Base-by-base conservation (phyloP, 495 filamentous ascomycete genomes). In the Hypoxylon cercidicola region DNA sequence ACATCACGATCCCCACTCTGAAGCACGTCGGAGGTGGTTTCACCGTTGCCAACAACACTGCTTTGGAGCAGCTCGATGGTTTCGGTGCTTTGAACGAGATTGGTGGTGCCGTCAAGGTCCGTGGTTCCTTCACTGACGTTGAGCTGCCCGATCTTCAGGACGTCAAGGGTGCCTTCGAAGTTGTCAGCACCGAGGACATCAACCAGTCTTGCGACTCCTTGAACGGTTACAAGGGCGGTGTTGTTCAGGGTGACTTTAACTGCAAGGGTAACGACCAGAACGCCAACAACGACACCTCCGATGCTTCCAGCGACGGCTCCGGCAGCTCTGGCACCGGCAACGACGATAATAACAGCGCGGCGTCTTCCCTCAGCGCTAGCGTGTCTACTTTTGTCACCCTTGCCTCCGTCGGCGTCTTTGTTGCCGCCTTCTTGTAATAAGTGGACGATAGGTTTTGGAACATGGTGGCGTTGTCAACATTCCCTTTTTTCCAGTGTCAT, bases 11-110 rank as follows among this genome's bases (percentile, higher is more conserved):
- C 70, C 86, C 89, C 46, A 23, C 63, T 28, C 81, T 99, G 50
- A 86, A 79, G 62, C 82, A 73, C 18, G 82, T 97, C 70, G 86
- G 85, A 62, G 93, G 90, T 80, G 91, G 88, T 70, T 86, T 95
- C 77, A 83, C 88, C 60, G 86, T 98, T 71, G 88, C 89, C 74
- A 96, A 96, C 83, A 97, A 97, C 86, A 91, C 93, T 45, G 76
- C 81, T 47, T 82, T 97, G 11, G 58, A 66, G 50, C 71, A 75
- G 58, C 82, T 97, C 28, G 72, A 84, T 55, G 84, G 82, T 45
- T 90, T 98, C 82, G 80, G 84, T 35, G 70, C 78, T 41, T 83
- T 99, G 19, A 69, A 83, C 60, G 82, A 74, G n/a, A 84, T 98
- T 44, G 84, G 82, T 63, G 95, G 94, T 78, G 94, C 93, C 60